These are phyloP conservation scores for Pseudogymnoascus sp. DNA, from an alignment of 2,329 filamentous ascomycete genomes.

Conservation along the genomic window DNA sequence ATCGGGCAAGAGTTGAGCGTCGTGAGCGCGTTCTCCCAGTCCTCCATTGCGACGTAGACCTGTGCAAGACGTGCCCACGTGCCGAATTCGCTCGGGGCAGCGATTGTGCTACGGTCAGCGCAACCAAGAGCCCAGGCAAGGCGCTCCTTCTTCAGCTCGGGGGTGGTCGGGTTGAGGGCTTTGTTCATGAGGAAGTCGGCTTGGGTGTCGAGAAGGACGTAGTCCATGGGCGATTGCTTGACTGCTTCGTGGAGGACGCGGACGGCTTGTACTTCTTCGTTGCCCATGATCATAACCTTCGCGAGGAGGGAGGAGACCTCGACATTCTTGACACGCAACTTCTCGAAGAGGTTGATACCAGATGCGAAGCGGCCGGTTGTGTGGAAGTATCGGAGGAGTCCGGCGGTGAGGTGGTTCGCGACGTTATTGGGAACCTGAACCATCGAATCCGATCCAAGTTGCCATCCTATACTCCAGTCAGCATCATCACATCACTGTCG, in stretches of 20 bases:
- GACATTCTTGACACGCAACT: slow-evolving; percentile 79
- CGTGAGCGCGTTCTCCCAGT: slow-evolving; percentile 91
- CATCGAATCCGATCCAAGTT: slow-evolving; percentile 90
- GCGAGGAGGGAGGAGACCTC: slow-evolving; percentile 91
- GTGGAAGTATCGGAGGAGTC: slow-evolving; percentile 86
- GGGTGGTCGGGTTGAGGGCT: slow-evolving; percentile 47
- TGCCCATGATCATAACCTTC: slow-evolving; percentile 85
- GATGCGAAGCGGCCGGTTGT: slow-evolving; percentile 92
- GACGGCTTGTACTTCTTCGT: slow-evolving; percentile 95
- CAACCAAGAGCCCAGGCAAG: slow-evolving; percentile 83
- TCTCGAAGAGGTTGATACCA: slow-evolving; percentile 96
- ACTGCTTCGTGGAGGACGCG: slow-evolving; percentile 80
- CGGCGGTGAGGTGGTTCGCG: slow-evolving; percentile 91
- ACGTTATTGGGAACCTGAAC: slow-evolving; percentile 97
- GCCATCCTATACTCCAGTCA: slow-evolving; percentile 58
- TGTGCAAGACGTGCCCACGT: slow-evolving; percentile 93
- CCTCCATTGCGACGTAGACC: slow-evolving; percentile 87
- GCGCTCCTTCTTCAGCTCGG: slow-evolving; percentile 55
- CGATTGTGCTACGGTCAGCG: slow-evolving; percentile 88
- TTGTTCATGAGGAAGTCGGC: slow-evolving; percentile 87
- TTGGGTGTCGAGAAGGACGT: slow-evolving; percentile 90
- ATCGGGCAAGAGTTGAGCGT: slow-evolving; percentile 98
- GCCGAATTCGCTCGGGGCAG: slow-evolving; percentile 91
- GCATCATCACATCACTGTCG: neutral
- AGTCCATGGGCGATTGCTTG: slow-evolving; percentile 93